Base-by-base conservation (phyloP, 2,329 filamentous ascomycete genomes). In the Stagonosporopsis cucurbitacearum region DNA sequence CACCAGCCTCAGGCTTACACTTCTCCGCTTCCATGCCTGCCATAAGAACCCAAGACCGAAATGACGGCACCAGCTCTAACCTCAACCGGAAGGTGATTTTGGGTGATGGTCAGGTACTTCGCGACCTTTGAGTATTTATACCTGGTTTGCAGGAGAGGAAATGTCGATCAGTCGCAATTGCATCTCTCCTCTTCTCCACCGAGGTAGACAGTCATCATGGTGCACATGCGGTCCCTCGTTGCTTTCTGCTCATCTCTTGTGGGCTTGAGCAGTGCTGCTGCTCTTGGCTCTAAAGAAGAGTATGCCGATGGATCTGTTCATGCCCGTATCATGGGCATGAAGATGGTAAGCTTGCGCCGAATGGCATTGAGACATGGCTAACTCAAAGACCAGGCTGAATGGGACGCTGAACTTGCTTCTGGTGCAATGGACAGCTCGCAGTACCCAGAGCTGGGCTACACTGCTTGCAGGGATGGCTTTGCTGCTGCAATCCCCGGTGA, bases 221-320 rank as follows among this genome's bases (percentile, higher is more conserved):
- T 62, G 57, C 54, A 56, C 12, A 43, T 57, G 23, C 30, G 54
- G 25, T 62, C 52, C 15, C 30, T 66, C n/a, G 55, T 36, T 11
- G 50, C 51, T 8, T 39, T 68, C 13, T 60, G 60, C 56, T 63
- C 64, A 23, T 56, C 60, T 47, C 37, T 66, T 13, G 40, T 66
- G 37, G 61, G 64, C 26, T 43, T 61, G 57, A 64, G 63, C 30
- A 67, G 51, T 40, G 65, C 60, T 17, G 63, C 66, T 44, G 63
- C 62, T 26, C 51, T 67, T 40, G 64, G 65, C 40, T 59, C 63
- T n/a, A 60, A 64, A 6, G 66, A 70, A 45, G 64, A 74, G 43
- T 75, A 74, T 58, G 69, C 71, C 15, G 71, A 70, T 36, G 72
- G 72, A 13, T 60, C 66, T 25, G 69, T 75, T 11, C 73, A 75